Evolutionary conservation across 106 monocot species (phyloP).

Genomic region (Dendrobium huoshanense): DNA sequence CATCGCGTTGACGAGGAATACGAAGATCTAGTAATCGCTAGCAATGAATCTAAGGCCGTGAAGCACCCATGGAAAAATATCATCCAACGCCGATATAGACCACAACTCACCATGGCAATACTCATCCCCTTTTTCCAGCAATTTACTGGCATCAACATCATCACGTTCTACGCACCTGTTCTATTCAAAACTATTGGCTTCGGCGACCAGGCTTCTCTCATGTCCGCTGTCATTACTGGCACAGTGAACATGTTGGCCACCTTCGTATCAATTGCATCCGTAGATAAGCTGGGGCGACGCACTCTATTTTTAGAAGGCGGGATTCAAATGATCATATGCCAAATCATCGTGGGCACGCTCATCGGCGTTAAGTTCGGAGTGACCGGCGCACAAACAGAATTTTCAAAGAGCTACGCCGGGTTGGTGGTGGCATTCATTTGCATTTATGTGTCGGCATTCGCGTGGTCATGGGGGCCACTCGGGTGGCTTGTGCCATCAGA

Average conservation of each 20-base stretch:
- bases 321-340: not conserved
- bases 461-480: too few species aligned
- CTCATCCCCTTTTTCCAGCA: too few species aligned
- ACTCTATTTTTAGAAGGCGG: not conserved
- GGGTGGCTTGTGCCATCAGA: too few species aligned
- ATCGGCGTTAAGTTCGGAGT: not conserved
- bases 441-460: too few species aligned
- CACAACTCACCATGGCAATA: slow-evolving; percentile 1
- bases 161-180: not conserved
- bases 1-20: not conserved
- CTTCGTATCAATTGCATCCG: not conserved
- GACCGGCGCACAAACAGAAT: too few species aligned
- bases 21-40: slow-evolving; percentile 1
- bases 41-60: not conserved
- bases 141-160: not conserved
- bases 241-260: slow-evolving; percentile 3
- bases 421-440: too few species aligned
- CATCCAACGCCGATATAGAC: not conserved
- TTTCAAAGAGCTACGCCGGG: too few species aligned
- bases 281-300: not conserved
- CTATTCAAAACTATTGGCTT: not conserved
- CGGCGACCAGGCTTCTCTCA: not conserved
- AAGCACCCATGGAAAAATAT: not conserved
- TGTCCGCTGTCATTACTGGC: not conserved
- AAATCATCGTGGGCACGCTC: slow-evolving; percentile 20